Evolutionary conservation across 345 rosid species (phyloP).

Genomic region (Salix arbutifolia): DNA sequence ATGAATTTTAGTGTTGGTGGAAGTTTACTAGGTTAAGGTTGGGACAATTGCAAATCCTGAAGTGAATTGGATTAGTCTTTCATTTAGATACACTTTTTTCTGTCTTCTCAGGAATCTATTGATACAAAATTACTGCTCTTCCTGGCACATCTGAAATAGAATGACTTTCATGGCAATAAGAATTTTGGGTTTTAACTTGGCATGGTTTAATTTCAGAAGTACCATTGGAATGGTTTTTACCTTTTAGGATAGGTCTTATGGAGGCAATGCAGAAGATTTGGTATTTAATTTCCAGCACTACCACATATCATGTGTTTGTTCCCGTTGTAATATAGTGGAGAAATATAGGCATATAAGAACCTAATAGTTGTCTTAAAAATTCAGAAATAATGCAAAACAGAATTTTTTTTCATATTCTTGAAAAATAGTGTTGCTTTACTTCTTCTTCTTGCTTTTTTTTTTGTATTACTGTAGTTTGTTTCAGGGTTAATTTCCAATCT

Average conservation of each 20-base stretch:
- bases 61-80: neutral
- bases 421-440: neutral
- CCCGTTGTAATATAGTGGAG: neutral
- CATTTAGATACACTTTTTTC: neutral
- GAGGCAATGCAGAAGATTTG: neutral
- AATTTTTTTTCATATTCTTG: neutral
- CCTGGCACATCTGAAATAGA: neutral
- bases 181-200: neutral
- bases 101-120: neutral
- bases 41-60: neutral
- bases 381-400: neutral
- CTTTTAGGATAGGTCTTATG: neutral
- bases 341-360: neutral
- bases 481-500: slow-evolving; percentile 9
- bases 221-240: neutral
- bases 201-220: neutral
- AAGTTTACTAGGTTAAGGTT: neutral
- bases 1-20: neutral
- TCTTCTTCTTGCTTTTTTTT: neutral
- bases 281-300: neutral
- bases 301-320: neutral
- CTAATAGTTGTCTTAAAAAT: neutral
- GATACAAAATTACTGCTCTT: neutral
- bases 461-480: neutral
- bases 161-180: neutral